A percentile compares a stretch with the other conserved stretches of the same genome.
Conservation (phyloP, 768 basidiomycete genomes). For the Auriscalpium vulgare region DNA sequence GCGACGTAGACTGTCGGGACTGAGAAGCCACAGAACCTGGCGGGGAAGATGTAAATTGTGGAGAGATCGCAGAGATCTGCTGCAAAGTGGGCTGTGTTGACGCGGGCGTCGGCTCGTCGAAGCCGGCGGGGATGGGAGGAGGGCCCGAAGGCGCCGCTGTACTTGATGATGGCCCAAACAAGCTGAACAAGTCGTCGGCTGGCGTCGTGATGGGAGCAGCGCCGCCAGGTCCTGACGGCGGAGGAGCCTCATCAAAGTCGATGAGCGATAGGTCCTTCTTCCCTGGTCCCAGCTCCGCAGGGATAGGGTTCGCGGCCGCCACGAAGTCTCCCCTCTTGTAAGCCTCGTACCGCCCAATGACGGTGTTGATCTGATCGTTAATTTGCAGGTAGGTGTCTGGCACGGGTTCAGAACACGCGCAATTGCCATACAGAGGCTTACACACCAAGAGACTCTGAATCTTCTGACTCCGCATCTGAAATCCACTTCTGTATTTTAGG, state of each 20-base stretch:
- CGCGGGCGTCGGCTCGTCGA: not conserved
- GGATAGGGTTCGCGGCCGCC: conserved; percentile 60
- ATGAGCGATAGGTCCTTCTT: conserved; percentile 49
- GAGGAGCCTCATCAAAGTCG: conserved; percentile 60
- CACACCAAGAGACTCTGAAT: conserved; percentile 83
- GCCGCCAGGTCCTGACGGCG: conserved; percentile 15
- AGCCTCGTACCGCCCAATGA: conserved; percentile 82
- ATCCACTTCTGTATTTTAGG: conserved; percentile 99
- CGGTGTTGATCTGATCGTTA: conserved; percentile 96
- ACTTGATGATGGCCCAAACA: conserved; percentile 38
- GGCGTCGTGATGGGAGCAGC: conserved; percentile 19
- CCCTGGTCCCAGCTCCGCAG: conserved; percentile 42
- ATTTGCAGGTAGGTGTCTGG: conserved; percentile 89
- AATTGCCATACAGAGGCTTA: conserved; percentile 1
- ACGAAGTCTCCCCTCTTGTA: conserved; percentile 88
- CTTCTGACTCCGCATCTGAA: conserved; percentile 83
- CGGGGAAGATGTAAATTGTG: conserved; percentile 4
- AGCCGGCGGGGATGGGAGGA: not conserved
- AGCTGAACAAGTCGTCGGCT: conserved; percentile 51
- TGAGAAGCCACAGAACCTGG: not conserved
- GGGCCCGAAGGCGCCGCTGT: not conserved
- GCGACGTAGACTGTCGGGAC: conserved; percentile 1
- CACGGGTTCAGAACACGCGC: conserved; percentile 1
- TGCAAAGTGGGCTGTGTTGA: not conserved
- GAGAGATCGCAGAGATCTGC: not conserved